Evolutionary conservation across 2,329 filamentous ascomycete species (phyloP), one percentile per base, ranked within the genome.

Genomic region (Stachybotrys echinatus): DNA sequence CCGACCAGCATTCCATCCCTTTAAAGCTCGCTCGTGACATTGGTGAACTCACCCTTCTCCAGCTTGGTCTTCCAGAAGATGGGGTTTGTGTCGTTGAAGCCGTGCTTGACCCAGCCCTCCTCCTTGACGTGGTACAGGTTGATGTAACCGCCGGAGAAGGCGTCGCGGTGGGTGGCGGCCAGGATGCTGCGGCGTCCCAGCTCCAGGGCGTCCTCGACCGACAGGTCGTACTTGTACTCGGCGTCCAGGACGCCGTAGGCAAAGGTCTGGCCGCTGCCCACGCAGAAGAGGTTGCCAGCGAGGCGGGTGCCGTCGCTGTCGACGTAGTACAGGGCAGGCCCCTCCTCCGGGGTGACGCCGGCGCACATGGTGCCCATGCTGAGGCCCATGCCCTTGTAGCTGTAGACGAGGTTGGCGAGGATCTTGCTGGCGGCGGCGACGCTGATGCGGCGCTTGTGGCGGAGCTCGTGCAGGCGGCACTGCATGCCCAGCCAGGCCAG

Each of bases 351-450:
- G 56, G 94, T 94, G 58, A 99, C 94, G 65, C 94, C 94, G 34
- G 94, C 92, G 72, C 94, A 96, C 94, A 99, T 99, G 65, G 94
- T 99, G 61, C 94, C 94, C 94, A 99, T 99, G 68, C 89, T 95
- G 63, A 99, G 76, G 37, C 94, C 94, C 89, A 95, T 96, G 65
- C 92, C 92, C 78, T 99, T 99, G 84, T 99, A 99, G 62, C 85
- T 86, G 80, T 97, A 99, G 65, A 96, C 92, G 60, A 99, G 79
- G 77, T 99, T 99, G 67, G 94, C 90, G 61, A 99, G 88, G 70
- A 99, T 96, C 82, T 99, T 99, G 67, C 88, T 95, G 48, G 94
- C 94, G 44, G 94, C 94, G 43, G 94, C 92, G 57, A 99, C 94
- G 54, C 90, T 94, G 77, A 99, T 99, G 68, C 94, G 90, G 71